A percentile compares a stretch with the other conserved stretches of the same genome.
Conservation (phyloP, 208 protist genomes). For the Borovskyia barvae region DNA sequence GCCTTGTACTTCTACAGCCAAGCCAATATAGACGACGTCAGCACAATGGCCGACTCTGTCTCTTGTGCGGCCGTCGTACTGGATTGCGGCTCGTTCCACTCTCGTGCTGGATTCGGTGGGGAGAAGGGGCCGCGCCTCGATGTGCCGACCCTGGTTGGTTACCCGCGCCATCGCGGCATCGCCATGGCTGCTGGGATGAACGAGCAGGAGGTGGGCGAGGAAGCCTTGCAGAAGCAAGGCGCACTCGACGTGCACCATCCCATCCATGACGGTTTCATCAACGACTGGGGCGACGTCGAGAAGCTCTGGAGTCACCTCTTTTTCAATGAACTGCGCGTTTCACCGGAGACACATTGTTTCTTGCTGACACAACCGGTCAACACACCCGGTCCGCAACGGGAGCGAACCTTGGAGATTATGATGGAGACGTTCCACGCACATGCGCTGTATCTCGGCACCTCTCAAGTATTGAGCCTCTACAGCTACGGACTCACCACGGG, state of each 20-base stretch:
- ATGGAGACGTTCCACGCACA: conserved; percentile 94
- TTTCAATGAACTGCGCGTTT: conserved; percentile 88
- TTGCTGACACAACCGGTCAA: conserved; percentile 87
- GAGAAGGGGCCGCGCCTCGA: conserved; percentile 82
- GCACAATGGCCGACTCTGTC: conserved; percentile 24
- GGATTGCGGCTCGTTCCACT: conserved; percentile 75
- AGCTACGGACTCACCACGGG: conserved; percentile 92
- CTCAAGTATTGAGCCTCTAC: conserved; percentile 93
- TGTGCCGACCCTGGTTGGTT: conserved; percentile 87
- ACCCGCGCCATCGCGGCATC: conserved; percentile 86
- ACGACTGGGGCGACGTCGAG: conserved; percentile 92
- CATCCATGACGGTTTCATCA: conserved; percentile 75
- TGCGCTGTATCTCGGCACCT: conserved; percentile 88
- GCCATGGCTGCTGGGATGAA: conserved; percentile 91
- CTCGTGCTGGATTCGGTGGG: conserved; percentile 85
- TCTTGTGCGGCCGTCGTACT: conserved; percentile 56
- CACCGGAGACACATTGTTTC: conserved; percentile 90
- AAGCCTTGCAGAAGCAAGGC: conserved; percentile 81
- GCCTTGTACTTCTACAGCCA: too few species aligned
- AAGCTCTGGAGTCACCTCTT: conserved; percentile 91
- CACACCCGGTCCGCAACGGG: conserved; percentile 73
- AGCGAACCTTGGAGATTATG: conserved; percentile 91
- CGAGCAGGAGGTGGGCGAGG: conserved; percentile 87
- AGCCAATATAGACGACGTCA: too few species aligned
- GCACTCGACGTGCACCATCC: conserved; percentile 69